Evolutionary conservation across 257 asterid genomes (phyloP).

Genomic region (Craterostigma plantagineum): DNA sequence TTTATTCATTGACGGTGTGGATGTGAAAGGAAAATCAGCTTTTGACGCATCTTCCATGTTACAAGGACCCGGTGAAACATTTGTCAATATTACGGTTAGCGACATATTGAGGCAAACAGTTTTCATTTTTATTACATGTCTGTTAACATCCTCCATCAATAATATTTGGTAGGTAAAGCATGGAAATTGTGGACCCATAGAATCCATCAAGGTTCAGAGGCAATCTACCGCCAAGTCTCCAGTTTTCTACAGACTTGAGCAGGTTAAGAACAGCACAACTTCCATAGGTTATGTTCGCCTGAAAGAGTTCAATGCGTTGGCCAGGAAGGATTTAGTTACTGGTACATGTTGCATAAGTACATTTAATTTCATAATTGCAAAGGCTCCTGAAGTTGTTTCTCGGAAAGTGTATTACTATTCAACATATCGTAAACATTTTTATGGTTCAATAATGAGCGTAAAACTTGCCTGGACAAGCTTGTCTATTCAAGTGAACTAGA

Average conservation of each 20-base stretch:
- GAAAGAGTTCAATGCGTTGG: constrained; percentile 98
- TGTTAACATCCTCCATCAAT: constrained; percentile 5
- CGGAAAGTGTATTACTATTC: background rate
- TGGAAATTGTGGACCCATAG: constrained; percentile 85
- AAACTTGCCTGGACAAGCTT: background rate
- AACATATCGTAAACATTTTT: background rate
- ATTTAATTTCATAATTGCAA: background rate
- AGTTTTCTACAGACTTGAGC: constrained; percentile 77
- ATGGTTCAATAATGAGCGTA: no score
- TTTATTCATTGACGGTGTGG: constrained; percentile 63
- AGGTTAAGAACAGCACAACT: constrained; percentile 32
- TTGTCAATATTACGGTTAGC: constrained; percentile 57
- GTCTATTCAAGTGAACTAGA: no score
- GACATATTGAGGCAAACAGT: background rate
- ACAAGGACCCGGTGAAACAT: constrained; percentile 88
- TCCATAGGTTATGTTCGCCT: constrained; percentile 86
- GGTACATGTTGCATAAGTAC: constrained; percentile 19
- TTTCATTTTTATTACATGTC: no score
- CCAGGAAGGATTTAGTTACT: constrained; percentile 77
- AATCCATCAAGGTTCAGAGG: constrained; percentile 62
- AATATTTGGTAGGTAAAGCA: constrained; percentile 59
- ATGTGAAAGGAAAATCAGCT: constrained; percentile 78
- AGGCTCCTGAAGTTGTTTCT: background rate
- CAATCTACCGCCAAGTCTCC: constrained; percentile 87
- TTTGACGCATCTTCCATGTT: constrained; percentile 79